phyloP scores from a whole-genome alignment of 495 filamentous ascomycete genomes.

The Penicillium lagena region DNA sequence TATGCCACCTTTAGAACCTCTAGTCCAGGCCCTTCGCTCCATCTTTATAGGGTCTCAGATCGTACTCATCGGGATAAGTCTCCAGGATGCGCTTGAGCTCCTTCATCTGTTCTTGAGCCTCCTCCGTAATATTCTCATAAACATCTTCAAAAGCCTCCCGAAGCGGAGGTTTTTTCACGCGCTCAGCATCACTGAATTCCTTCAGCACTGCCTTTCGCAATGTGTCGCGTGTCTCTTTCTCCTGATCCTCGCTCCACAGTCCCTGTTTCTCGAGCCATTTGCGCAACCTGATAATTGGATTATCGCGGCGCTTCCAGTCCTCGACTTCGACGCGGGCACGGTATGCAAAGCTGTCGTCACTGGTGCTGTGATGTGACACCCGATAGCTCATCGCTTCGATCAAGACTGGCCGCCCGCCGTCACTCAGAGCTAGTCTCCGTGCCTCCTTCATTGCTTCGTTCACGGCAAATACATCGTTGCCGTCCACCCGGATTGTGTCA shows the following conservation, averaged over 20 bases:
- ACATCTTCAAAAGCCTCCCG: constrained; percentile 77
- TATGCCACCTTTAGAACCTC: background rate
- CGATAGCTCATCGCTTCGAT: constrained; percentile 98
- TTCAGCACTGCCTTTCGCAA: constrained; percentile 70
- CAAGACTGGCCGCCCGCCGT: constrained; percentile 74
- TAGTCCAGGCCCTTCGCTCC: constrained; percentile 59
- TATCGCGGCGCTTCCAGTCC: constrained; percentile 95
- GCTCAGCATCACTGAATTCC: constrained; percentile 83
- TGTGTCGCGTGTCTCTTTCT: constrained; percentile 62
- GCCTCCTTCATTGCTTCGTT: constrained; percentile 77
- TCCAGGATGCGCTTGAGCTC: constrained; percentile 71
- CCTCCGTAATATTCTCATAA: constrained; percentile 81
- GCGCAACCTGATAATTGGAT: constrained; percentile 82
- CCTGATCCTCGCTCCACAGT: constrained; percentile 77
- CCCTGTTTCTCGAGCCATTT: constrained; percentile 85
- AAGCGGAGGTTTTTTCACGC: constrained; percentile 79
- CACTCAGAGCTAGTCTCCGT: constrained; percentile 65
- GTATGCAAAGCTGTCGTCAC: constrained; percentile 96
- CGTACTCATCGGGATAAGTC: constrained; percentile 91
- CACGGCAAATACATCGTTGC: constrained; percentile 95
- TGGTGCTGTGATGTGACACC: constrained; percentile 93
- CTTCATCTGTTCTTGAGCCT: constrained; percentile 70
- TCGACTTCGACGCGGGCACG: constrained; percentile 91
- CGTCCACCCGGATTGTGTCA: constrained; percentile 92
- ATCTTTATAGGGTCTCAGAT: constrained; percentile 69